Evolutionary conservation across 768 basidiomycete genomes (phyloP), one percentile per base, ranked within the genome.

Genomic region (Russula emetica): DNA sequence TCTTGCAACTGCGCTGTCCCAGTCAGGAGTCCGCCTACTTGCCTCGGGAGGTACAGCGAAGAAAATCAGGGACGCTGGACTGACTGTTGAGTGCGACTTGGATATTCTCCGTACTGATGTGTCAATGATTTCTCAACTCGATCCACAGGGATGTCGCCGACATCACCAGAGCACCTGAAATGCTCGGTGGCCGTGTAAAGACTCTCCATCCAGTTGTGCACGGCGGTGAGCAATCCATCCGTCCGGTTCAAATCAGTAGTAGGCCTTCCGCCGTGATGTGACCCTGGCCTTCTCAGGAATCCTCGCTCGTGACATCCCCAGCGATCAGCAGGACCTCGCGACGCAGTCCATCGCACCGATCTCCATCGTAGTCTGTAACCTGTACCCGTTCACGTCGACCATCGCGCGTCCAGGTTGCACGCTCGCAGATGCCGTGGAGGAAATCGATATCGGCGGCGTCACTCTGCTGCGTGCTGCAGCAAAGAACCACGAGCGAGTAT

Each of bases 31-130:
- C 71, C 85, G 86, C 54, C 83, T 99, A 13, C 78, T 99, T 20
- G 97, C 94, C 56, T 97, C 94, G 34, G 97, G 97, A 66, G 97
- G 97, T 60, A 99, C 97, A 14, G 95, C 97, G 42, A 98, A 96
- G 78, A 92, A 91, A 76, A 96, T 99, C 74, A 85, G 97, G 72
- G 94, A 98, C 42, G 87, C 92, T 34, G 94, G 93, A 10, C 84
- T 98, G 66, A 79, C 86, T 38, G 94, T 98, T 70, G 86, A 93
- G 96, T 93, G 72, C 68, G 92, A 82, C 28, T 32, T 20, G 47
- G 26, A 26, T 36, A 13, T 32, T 58, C 42, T 51, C 14, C 26
- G 18, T 22, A 24, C 13, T n/a, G n/a, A 32, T 14, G 40, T 64
- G 50, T 28, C 40, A 18, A 58, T 34, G 49, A 55, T 38, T 18